Conservation (phyloP, 2,329 filamentous ascomycete genomes). For the Allantophomopsis lycopodina region DNA sequence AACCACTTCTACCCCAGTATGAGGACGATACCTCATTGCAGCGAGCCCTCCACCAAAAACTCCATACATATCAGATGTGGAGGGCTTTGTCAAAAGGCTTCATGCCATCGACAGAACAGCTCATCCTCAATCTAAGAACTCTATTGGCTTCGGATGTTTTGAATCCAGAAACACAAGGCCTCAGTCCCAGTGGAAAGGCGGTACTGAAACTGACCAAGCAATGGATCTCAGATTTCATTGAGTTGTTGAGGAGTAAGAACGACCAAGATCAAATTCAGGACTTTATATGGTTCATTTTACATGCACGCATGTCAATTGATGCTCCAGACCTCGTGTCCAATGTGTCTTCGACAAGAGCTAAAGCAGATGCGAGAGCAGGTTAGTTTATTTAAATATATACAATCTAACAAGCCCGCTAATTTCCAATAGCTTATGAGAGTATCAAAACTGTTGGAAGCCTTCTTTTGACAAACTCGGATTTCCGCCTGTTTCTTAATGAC, state of each 20-base stretch:
- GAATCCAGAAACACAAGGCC: conserved; percentile 57
- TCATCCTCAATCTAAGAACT: conserved; percentile 65
- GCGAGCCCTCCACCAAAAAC: conserved; percentile 69
- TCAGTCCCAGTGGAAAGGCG: conserved; percentile 66
- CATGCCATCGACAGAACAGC: conserved; percentile 84
- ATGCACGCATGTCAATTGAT: conserved; percentile 59
- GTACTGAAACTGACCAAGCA: conserved; percentile 59
- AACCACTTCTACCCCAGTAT: conserved; percentile 74
- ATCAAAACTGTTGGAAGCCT: conserved; percentile 71
- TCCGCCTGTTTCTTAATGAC: conserved; percentile 74
- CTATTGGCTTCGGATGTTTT: conserved; percentile 67
- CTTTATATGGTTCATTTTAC: conserved; percentile 72
- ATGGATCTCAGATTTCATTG: conserved; percentile 68
- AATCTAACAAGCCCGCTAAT: conserved; percentile 4
- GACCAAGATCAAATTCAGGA: conserved; percentile 76
- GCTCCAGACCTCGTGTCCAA: conserved; percentile 46
- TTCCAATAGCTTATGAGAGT: conserved; percentile 56
- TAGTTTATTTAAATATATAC: conserved; percentile 13
- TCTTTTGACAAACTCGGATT: conserved; percentile 82
- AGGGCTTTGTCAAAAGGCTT: conserved; percentile 70
- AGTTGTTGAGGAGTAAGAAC: conserved; percentile 76
- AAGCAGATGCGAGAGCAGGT: conserved; percentile 61
- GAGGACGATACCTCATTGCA: conserved; percentile 70
- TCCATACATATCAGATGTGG: conserved; percentile 88
- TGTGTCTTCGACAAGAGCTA: conserved; percentile 47